Conservation (phyloP, 192 early-diverging fungal genomes). For the Coemansia sp. region DNA sequence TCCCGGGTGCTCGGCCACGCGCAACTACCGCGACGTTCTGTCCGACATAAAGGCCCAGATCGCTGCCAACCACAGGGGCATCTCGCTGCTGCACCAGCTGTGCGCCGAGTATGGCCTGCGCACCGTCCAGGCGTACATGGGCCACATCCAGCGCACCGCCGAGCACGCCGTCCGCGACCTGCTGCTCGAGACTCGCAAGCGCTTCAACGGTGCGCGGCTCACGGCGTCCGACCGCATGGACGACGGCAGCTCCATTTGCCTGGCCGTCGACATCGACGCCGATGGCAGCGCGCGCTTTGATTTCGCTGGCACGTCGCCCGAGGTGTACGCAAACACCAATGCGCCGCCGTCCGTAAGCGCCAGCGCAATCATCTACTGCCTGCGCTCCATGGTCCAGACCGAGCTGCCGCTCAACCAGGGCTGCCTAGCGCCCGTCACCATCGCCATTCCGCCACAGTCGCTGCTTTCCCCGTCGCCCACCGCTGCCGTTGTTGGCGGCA, state of each 20-base stretch:
- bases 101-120: constrained; percentile 81
- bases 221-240: constrained; percentile 79
- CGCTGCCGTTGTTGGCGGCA: constrained; percentile 96
- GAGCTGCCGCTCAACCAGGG: constrained; percentile 97
- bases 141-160: constrained; percentile 85
- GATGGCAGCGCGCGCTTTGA: constrained; percentile 86
- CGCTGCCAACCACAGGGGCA: constrained; percentile 94
- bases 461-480: constrained; percentile 75
- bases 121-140: constrained; percentile 95
- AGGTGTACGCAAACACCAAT: constrained; percentile 88
- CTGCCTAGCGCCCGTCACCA: constrained; percentile 77
- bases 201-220: constrained; percentile 46
- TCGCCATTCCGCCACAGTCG: constrained; percentile 77
- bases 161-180: constrained; percentile 78
- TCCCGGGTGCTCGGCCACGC: constrained; percentile 82
- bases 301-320: constrained; percentile 84
- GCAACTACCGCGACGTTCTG: constrained; percentile 86
- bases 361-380: constrained; percentile 95
- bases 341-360: constrained; percentile 73
- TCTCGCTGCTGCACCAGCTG: constrained; percentile 72
- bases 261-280: constrained; percentile 70
- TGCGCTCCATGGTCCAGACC: constrained; percentile 82
- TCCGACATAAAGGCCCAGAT: constrained; percentile 96
- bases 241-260: constrained; percentile 79
- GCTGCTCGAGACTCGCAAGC: constrained; percentile 59